phyloP scores from a whole-genome alignment of 208 protist species.

The Leishmania aethiopica region DNA sequence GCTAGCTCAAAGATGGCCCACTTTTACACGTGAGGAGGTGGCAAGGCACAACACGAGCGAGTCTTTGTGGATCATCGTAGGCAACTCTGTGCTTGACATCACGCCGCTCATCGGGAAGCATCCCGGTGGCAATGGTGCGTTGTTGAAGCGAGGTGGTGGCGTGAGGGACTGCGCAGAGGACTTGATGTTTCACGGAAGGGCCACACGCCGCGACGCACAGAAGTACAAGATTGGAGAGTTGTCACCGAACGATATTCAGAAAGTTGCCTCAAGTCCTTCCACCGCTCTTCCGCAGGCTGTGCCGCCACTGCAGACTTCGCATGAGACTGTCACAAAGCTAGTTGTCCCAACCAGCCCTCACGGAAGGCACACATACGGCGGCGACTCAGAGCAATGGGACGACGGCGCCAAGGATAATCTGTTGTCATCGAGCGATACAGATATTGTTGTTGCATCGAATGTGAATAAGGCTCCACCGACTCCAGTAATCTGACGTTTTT shows the following conservation, averaged over 20 bases:
- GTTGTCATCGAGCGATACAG: conserved; percentile 29
- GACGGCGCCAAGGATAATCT: conserved; percentile 4
- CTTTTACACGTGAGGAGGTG: conserved; percentile 61
- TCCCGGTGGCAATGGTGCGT: conserved; percentile 60
- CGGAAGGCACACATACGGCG: conserved; percentile 2
- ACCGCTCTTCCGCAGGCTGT: not conserved
- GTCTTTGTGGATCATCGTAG: conserved; percentile 73
- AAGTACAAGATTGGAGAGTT: conserved; percentile 72
- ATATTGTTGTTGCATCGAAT: conserved; percentile 11
- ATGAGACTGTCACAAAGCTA: conserved; percentile 9
- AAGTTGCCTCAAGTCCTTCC: not conserved
- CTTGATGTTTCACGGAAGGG: conserved; percentile 57
- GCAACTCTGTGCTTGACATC: conserved; percentile 76
- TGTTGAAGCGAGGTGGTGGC: conserved; percentile 72
- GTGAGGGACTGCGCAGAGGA: conserved; percentile 70
- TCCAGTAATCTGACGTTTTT: not conserved
- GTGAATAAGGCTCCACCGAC: not conserved
- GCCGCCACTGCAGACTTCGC: not conserved
- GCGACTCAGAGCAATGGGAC: conserved; percentile 23
- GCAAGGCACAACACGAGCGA: conserved; percentile 50
- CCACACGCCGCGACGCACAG: conserved; percentile 37
- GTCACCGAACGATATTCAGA: conserved; percentile 20
- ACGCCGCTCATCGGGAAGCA: conserved; percentile 61
- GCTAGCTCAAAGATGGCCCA: conserved; percentile 54
- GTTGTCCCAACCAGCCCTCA: conserved; percentile 18